A percentile compares a stretch with the other conserved stretches of the same genome.
phyloP scores from a whole-genome alignment of 2,329 filamentous ascomycete species.

The Colletotrichum magnum region DNA sequence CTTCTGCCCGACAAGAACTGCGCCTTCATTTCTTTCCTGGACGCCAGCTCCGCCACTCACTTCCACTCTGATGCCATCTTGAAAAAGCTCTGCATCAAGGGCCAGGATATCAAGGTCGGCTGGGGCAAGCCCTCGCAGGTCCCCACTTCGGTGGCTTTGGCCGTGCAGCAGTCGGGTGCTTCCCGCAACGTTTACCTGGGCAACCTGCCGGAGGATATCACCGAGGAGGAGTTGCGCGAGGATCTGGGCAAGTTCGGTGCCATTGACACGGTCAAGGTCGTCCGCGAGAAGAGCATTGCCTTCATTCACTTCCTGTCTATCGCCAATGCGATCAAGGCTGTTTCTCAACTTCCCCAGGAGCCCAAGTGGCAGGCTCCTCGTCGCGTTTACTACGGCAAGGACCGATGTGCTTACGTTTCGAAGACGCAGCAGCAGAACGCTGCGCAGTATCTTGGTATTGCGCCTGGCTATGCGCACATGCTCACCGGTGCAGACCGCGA shows the following conservation, averaged over 20 bases:
- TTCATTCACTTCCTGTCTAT: conserved; percentile 99
- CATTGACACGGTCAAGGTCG: conserved; percentile 97
- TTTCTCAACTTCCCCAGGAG: conserved; percentile 95
- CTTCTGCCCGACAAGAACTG: conserved; percentile 99
- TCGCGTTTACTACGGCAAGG: conserved; percentile 98
- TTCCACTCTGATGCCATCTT: conserved; percentile 99
- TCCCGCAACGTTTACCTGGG: conserved; percentile 98
- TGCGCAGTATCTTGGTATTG: conserved; percentile 96
- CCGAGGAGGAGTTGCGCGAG: conserved; percentile 92
- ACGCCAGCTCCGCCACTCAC: conserved; percentile 96
- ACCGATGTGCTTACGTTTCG: conserved; percentile 97
- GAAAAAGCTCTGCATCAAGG: conserved; percentile 99
- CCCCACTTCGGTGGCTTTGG: conserved; percentile 95
- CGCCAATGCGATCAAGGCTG: conserved; percentile 97
- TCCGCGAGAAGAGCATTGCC: conserved; percentile 96
- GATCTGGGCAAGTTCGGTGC: conserved; percentile 96
- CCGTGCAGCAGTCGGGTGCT: conserved; percentile 96
- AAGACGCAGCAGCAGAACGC: conserved; percentile 99
- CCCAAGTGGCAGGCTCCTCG: conserved; percentile 96
- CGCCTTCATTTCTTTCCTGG: conserved; percentile 98
- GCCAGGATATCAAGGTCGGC: conserved; percentile 99
- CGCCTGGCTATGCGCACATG: conserved; percentile 95
- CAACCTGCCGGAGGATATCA: conserved; percentile 90
- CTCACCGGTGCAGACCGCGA: conserved; percentile 96
- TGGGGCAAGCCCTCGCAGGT: conserved; percentile 99